A percentile compares a stretch with the other conserved stretches of the same genome.
Conservation (phyloP, 2,329 filamentous ascomycete genomes). For the Exophiala lecanii-corni region DNA sequence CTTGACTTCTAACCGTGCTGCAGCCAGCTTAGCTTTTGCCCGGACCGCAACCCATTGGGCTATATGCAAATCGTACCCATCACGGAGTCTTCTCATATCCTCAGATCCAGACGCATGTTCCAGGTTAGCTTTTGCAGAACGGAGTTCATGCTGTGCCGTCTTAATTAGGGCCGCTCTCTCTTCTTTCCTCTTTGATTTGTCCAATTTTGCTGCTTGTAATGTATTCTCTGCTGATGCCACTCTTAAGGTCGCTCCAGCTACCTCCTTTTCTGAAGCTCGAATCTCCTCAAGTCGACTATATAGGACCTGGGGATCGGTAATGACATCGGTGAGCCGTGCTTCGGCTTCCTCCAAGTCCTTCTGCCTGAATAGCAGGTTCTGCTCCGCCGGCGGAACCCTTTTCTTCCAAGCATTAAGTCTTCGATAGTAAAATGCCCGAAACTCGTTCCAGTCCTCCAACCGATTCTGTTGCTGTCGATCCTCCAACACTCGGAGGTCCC, state of each 20-base stretch:
- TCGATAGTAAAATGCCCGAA: conserved; percentile 5
- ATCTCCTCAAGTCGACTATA: conserved; percentile 3
- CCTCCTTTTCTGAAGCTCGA: neutral
- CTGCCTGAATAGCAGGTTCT: conserved; percentile 1
- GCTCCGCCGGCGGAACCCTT: conserved; percentile 1
- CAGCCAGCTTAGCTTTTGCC: neutral
- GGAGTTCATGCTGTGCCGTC: too few species aligned
- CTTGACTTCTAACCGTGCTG: conserved; percentile 2
- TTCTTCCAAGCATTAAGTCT: neutral
- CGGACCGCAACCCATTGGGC: neutral
- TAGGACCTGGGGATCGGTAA: conserved; percentile 3
- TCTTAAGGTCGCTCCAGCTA: conserved; percentile 1
- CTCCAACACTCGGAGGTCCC: conserved; percentile 12
- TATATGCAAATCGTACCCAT: conserved; percentile 3
- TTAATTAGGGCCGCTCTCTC: too few species aligned
- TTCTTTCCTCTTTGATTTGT: too few species aligned
- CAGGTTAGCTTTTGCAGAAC: conserved; percentile 1
- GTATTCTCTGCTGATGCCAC: conserved; percentile 1
- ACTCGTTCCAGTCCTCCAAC: conserved; percentile 12
- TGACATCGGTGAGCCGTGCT: conserved; percentile 6
- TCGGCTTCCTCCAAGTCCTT: neutral
- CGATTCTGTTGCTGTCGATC: conserved; percentile 9
- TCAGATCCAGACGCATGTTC: conserved; percentile 3
- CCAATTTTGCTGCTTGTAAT: too few species aligned
- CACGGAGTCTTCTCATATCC: conserved; percentile 6